phyloP scores from a whole-genome alignment of 768 basidiomycete genomes.

The Amanita pallidorosea region DNA sequence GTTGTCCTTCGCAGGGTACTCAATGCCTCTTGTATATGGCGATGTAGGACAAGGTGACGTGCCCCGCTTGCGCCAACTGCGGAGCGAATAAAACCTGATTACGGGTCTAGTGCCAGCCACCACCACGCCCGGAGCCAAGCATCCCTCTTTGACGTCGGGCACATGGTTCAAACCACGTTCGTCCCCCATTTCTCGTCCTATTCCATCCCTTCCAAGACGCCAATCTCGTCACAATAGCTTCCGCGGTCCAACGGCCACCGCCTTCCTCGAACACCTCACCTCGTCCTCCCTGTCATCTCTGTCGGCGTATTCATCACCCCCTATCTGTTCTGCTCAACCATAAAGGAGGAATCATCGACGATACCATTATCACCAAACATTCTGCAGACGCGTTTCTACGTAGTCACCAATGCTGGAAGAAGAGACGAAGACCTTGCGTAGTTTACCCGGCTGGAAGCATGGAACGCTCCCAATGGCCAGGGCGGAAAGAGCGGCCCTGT shows the following conservation, averaged over 20 bases:
- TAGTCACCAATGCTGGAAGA: constrained; percentile 93
- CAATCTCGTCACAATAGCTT: constrained; percentile 40
- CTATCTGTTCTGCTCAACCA: constrained; percentile 87
- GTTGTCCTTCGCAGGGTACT: constrained; percentile 92
- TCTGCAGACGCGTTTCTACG: constrained; percentile 72
- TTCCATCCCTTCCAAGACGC: not conserved
- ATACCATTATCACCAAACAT: constrained; percentile 87
- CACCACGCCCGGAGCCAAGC: constrained; percentile 73
- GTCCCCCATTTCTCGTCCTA: constrained; percentile 9
- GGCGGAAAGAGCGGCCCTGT: constrained; percentile 43
- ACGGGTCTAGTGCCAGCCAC: constrained; percentile 48
- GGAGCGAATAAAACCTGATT: not conserved
- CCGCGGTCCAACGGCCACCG: constrained; percentile 64
- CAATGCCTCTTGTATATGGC: constrained; percentile 88
- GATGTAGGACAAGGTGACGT: constrained; percentile 65
- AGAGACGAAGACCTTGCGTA: constrained; percentile 73
- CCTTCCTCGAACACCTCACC: constrained; percentile 83
- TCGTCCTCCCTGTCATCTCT: constrained; percentile 71
- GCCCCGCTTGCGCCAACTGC: constrained; percentile 6
- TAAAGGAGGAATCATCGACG: constrained; percentile 90
- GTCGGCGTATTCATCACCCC: constrained; percentile 61
- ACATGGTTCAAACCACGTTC: constrained; percentile 93
- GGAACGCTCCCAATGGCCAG: constrained; percentile 50
- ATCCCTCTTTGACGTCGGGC: constrained; percentile 94
- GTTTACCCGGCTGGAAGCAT: constrained; percentile 65